Evolutionary conservation across 129 eudicot species (phyloP).

Genomic region (Pulicaria dysenterica): DNA sequence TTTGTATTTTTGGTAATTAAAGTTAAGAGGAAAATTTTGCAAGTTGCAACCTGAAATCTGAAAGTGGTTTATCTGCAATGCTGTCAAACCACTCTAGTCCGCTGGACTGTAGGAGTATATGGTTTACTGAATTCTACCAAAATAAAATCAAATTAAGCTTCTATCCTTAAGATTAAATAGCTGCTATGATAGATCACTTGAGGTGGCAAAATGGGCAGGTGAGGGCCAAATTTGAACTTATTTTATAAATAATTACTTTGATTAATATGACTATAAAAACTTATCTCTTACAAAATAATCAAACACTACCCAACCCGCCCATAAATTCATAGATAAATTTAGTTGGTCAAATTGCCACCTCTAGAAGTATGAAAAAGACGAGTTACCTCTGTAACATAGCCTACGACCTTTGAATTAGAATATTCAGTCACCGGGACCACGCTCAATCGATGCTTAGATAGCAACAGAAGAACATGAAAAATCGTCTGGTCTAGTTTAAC

Average conservation of each 20-base stretch:
- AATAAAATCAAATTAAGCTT: conserved; percentile 16
- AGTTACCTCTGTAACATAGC: conserved; percentile 47
- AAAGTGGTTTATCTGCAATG: conserved; percentile 43
- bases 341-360: no score
- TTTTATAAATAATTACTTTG: no score
- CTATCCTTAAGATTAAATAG: neutral
- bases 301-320: no score
- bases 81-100: conserved; percentile 52
- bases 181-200: neutral
- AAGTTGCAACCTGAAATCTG: conserved; percentile 37
- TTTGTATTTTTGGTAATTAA: conserved; percentile 8
- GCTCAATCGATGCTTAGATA: conserved; percentile 42
- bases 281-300: no score
- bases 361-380: neutral
- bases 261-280: no score
- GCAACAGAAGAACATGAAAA: conserved; percentile 49
- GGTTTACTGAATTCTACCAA: conserved; percentile 41
- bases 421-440: conserved; percentile 43
- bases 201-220: neutral
- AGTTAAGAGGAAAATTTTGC: neutral
- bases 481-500: conserved; percentile 44
- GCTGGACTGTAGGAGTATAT: conserved; percentile 43
- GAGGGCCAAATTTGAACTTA: no score
- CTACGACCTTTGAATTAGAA: conserved; percentile 37
- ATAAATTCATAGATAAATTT: no score